These are phyloP conservation scores for Pachyrhizus erosus DNA, from an alignment of 306 rosid genomes.

Conservation along the genomic window DNA sequence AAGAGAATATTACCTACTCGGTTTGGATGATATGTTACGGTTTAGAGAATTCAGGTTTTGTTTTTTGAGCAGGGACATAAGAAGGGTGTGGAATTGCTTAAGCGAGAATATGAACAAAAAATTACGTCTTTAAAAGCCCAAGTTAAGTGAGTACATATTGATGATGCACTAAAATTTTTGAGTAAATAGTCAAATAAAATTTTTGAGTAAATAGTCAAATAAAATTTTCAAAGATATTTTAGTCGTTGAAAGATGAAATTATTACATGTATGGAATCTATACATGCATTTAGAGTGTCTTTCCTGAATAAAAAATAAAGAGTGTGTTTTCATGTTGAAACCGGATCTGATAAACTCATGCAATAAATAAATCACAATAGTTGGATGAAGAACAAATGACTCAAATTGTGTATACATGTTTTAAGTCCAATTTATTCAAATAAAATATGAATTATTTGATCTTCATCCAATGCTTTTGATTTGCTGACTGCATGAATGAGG, in stretches of 20 bases:
- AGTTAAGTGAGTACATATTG: slow-evolving; percentile 56
- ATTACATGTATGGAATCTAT: not conserved
- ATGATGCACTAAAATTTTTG: not conserved
- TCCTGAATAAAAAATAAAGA: too few relatives aligned
- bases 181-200: not conserved
- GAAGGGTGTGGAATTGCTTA: slow-evolving; percentile 57
- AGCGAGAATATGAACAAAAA: slow-evolving; percentile 57
- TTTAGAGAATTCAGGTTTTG: slow-evolving; percentile 24
- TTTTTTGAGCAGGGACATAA: slow-evolving; percentile 52
- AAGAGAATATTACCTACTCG: not conserved
- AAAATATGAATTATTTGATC: not conserved
- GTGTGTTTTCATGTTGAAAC: not conserved
- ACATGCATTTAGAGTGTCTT: not conserved
- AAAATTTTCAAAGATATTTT: not conserved
- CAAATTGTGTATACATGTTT: not conserved
- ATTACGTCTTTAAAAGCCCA: slow-evolving; percentile 60
- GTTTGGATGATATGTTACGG: not conserved
- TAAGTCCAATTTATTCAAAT: not conserved
- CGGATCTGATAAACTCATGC: not conserved
- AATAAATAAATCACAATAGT: not conserved
- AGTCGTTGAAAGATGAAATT: not conserved
- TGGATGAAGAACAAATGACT: not conserved
- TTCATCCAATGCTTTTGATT: not conserved
- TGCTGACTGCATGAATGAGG: not conserved
- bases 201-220: not conserved